Evolutionary conservation across 2,329 filamentous ascomycete species (phyloP).

Genomic region (Knoxdaviesia capensis): DNA sequence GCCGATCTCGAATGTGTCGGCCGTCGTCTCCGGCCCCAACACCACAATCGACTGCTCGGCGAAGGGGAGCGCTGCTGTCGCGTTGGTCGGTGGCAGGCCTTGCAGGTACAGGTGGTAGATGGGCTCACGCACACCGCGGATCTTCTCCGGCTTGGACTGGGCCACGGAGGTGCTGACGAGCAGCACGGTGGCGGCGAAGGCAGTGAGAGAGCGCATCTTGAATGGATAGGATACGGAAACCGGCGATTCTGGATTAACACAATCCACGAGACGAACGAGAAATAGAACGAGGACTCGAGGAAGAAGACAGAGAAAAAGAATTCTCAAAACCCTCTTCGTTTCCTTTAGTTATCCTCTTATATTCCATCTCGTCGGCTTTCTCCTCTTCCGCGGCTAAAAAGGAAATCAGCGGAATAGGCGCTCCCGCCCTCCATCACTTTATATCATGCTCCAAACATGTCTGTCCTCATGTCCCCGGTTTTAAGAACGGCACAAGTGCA

Average conservation of each 20-base stretch:
- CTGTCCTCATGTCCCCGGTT: too few relatives aligned
- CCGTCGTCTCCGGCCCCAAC: constrained; percentile 27
- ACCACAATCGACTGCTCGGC: constrained; percentile 14
- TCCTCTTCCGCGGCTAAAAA: too few relatives aligned
- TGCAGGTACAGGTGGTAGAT: constrained; percentile 34
- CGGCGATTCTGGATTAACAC: background rate
- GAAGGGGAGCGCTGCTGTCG: background rate
- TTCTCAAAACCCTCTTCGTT: too few relatives aligned
- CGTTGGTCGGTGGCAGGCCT: constrained; percentile 16
- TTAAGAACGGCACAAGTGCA: too few relatives aligned
- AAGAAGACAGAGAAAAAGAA: too few relatives aligned
- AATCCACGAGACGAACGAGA: background rate
- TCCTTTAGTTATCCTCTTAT: too few relatives aligned
- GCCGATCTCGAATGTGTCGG: constrained; percentile 27
- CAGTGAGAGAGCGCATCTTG: constrained; percentile 4
- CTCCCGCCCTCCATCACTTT: too few relatives aligned
- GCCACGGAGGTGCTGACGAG: constrained; percentile 4
- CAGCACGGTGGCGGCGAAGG: constrained; percentile 2
- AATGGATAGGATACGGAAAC: background rate
- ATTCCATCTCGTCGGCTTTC: too few relatives aligned
- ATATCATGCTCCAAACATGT: too few relatives aligned
- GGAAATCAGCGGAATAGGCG: too few relatives aligned
- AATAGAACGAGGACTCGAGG: too few relatives aligned
- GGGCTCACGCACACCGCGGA: constrained; percentile 26
- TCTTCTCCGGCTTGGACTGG: constrained; percentile 23